A percentile compares a stretch with the other conserved stretches of the same genome.
phyloP scores from a whole-genome alignment of 805 yeast species.

The Kodamaea leandrae region DNA sequence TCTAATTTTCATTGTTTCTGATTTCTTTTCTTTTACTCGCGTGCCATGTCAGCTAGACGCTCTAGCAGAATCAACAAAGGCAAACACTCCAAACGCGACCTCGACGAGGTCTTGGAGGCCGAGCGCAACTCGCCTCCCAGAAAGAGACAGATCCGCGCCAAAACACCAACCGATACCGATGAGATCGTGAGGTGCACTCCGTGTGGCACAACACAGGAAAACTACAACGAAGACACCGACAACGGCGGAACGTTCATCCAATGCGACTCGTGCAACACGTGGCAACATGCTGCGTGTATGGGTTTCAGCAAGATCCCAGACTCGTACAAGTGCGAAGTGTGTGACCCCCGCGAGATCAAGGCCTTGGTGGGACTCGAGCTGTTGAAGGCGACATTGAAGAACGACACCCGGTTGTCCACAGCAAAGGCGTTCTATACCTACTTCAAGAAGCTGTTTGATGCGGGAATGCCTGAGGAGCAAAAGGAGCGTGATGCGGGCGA shows the following conservation, averaged over 20 bases:
- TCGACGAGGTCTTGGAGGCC: conserved; percentile 4
- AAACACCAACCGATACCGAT: neutral
- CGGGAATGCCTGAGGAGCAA: conserved; percentile 20
- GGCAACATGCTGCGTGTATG: conserved; percentile 72
- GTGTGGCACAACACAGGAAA: conserved; percentile 58
- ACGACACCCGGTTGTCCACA: conserved; percentile 48
- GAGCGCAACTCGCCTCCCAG: conserved; percentile 1
- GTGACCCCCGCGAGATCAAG: too few species aligned
- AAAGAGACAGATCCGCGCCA: too few species aligned
- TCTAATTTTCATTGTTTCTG: neutral
- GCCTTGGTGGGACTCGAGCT: conserved; percentile 12
- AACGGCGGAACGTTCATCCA: conserved; percentile 57
- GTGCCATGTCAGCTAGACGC: conserved; percentile 21
- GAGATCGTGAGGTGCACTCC: conserved; percentile 56
- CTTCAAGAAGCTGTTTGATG: conserved; percentile 40
- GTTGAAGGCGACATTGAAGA: conserved; percentile 16
- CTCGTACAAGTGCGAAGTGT: conserved; percentile 52
- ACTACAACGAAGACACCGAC: conserved; percentile 58
- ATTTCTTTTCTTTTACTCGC: neutral
- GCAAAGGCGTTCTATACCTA: conserved; percentile 49
- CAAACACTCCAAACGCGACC: conserved; percentile 27
- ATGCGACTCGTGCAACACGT: conserved; percentile 63
- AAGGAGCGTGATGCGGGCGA: conserved; percentile 34
- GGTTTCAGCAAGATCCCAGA: conserved; percentile 49
- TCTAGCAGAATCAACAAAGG: conserved; percentile 41